These are phyloP conservation scores for Calonectria hongkongensis DNA, from an alignment of 2,329 filamentous ascomycete species.

Conservation along the genomic window DNA sequence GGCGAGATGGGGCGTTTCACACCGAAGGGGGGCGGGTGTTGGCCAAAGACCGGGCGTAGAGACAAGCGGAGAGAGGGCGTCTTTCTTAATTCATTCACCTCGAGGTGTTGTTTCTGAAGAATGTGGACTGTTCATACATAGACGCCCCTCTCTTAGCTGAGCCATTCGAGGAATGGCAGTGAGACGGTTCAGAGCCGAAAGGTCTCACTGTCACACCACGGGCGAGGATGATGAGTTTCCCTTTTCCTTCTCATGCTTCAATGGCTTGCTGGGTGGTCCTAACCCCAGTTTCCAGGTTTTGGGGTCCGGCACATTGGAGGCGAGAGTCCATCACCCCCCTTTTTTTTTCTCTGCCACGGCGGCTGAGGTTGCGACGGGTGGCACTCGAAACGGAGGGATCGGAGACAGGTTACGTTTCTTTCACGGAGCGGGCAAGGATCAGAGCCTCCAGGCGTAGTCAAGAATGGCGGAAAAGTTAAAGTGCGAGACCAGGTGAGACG, in stretches of 20 bases:
- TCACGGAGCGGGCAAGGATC: slow-evolving; percentile 23
- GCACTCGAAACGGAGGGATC: slow-evolving; percentile 15
- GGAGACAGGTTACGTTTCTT: slow-evolving; percentile 25
- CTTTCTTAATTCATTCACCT: slow-evolving; percentile 39
- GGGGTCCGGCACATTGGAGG: slow-evolving; percentile 12
- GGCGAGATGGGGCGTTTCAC: slow-evolving; percentile 39
- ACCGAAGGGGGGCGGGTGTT: slow-evolving; percentile 21
- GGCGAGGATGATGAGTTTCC: slow-evolving; percentile 28
- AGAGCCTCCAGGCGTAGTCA: slow-evolving; percentile 1
- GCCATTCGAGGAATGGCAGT: slow-evolving; percentile 29
- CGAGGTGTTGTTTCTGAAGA: slow-evolving; percentile 24
- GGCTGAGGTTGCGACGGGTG: slow-evolving; percentile 21
- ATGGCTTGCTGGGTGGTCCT: slow-evolving; percentile 16
- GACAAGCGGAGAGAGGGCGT: slow-evolving; percentile 24
- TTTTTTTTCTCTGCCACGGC: background rate
- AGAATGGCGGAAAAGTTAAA: slow-evolving; percentile 25
- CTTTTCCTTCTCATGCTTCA: background rate
- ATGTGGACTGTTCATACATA: slow-evolving; percentile 29
- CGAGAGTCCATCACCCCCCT: background rate
- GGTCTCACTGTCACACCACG: slow-evolving; percentile 33
- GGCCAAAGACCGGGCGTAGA: slow-evolving; percentile 1
- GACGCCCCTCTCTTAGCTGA: slow-evolving; percentile 30
- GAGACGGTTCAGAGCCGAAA: slow-evolving; percentile 33
- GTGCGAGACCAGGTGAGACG: slow-evolving; percentile 22
- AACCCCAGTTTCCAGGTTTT: slow-evolving; percentile 31